Evolutionary conservation across 2,329 filamentous ascomycete species (phyloP).

Genomic region (Trichoderma sp.): DNA sequence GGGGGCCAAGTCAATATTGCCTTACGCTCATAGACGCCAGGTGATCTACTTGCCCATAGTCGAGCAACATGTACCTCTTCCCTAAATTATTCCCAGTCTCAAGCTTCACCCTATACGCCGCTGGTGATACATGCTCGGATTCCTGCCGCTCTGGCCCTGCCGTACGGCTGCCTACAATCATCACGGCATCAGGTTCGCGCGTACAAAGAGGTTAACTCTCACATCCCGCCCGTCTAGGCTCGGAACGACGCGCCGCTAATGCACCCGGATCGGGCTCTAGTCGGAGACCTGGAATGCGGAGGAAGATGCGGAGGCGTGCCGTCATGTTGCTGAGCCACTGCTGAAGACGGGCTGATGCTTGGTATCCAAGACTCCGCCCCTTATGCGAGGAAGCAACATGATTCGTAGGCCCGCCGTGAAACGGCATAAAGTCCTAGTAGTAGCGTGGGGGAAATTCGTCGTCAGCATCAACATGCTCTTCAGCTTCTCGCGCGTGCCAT

Average conservation of each 20-base stretch:
- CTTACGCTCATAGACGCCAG: neutral
- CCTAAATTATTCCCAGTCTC: too few species aligned
- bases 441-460: neutral
- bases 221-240: conserved; percentile 2
- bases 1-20: too few species aligned
- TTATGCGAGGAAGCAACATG: neutral
- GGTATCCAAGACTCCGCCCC: neutral
- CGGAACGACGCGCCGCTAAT: conserved; percentile 14
- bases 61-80: neutral
- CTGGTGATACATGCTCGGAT: neutral
- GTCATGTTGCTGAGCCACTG: neutral
- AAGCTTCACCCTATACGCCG: neutral
- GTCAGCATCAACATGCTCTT: neutral
- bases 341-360: neutral
- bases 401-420: neutral
- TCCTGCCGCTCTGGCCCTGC: neutral
- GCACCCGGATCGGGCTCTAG: neutral
- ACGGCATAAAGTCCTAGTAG: neutral
- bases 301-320: neutral
- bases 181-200: neutral
- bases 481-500: neutral
- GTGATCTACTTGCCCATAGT: too few species aligned
- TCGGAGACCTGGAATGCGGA: neutral
- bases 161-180: neutral
- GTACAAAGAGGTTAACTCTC: too few species aligned